Conservation (phyloP, 2,329 filamentous ascomycete genomes). For the Colletotrichum tamarilloi region DNA sequence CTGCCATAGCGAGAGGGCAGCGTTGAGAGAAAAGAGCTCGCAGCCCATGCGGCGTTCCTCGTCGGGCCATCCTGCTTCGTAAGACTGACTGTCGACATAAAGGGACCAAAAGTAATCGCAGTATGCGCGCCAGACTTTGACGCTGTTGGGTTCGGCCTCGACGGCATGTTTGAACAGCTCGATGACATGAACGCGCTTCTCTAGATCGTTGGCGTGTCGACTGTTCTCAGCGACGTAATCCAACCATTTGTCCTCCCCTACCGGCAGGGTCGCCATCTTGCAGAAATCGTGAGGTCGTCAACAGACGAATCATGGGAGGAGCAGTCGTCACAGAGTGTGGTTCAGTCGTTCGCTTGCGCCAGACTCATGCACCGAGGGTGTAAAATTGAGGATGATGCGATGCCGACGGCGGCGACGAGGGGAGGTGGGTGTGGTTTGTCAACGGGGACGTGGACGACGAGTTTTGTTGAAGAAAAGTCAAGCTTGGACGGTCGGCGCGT, state of each 20-base stretch:
- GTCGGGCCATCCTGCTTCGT: conserved; percentile 67
- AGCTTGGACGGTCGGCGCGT: conserved; percentile 18
- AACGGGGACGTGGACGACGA: not conserved
- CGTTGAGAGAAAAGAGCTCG: conserved; percentile 77
- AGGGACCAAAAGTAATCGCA: conserved; percentile 82
- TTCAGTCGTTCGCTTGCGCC: not conserved
- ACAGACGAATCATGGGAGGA: conserved; percentile 33
- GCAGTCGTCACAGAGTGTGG: not conserved
- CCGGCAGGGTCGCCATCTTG: conserved; percentile 62
- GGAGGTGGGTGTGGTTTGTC: not conserved
- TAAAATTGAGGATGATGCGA: not conserved
- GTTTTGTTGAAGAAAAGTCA: conserved; percentile 22
- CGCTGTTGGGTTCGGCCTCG: conserved; percentile 77
- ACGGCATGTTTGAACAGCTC: conserved; percentile 79
- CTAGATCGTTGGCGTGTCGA: conserved; percentile 68
- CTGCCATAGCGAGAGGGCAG: conserved; percentile 76
- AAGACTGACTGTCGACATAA: conserved; percentile 70
- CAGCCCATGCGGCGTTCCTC: conserved; percentile 77
- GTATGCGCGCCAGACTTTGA: conserved; percentile 80
- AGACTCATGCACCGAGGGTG: not conserved
- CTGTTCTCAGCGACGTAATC: conserved; percentile 81
- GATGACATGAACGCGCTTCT: conserved; percentile 75
- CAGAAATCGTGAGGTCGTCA: conserved; percentile 31
- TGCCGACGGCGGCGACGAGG: not conserved
- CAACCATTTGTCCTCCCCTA: conserved; percentile 82